phyloP scores from a whole-genome alignment of 495 filamentous ascomycete genomes.

The Neurospora discreta region DNA sequence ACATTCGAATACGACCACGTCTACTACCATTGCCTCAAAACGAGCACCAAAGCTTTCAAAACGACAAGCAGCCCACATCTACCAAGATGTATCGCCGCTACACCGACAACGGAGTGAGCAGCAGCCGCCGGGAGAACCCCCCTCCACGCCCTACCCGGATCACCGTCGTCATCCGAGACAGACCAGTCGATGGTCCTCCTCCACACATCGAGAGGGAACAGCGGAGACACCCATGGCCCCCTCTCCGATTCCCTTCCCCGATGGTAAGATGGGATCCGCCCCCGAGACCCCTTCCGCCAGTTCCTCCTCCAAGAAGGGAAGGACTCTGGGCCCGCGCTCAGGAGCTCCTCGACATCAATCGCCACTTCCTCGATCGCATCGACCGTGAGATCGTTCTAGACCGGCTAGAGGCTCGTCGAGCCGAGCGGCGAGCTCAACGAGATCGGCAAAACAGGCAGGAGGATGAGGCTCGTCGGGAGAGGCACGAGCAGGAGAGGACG shows the following conservation, averaged over 20 bases:
- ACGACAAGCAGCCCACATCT: neutral
- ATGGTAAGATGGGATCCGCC: neutral
- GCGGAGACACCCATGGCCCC: neutral
- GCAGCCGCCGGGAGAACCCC: neutral
- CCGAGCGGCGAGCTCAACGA: neutral
- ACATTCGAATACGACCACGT: neutral
- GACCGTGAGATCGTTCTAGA: neutral
- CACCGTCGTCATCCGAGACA: neutral
- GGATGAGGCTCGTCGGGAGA: neutral
- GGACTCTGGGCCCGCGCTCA: neutral
- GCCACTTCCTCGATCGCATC: neutral
- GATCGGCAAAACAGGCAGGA: neutral
- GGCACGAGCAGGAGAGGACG: neutral
- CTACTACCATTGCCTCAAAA: neutral
- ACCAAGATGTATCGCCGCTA: neutral
- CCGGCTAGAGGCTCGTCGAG: neutral
- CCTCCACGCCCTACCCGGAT: neutral
- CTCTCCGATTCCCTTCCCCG: neutral
- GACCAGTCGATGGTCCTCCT: neutral
- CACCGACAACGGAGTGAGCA: neutral
- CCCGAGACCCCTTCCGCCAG: neutral
- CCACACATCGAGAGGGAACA: neutral
- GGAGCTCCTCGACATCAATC: neutral
- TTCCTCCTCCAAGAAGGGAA: neutral
- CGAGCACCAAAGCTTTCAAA: neutral